phyloP scores from a whole-genome alignment of 768 basidiomycete genomes.

The Podaxis sp. region DNA sequence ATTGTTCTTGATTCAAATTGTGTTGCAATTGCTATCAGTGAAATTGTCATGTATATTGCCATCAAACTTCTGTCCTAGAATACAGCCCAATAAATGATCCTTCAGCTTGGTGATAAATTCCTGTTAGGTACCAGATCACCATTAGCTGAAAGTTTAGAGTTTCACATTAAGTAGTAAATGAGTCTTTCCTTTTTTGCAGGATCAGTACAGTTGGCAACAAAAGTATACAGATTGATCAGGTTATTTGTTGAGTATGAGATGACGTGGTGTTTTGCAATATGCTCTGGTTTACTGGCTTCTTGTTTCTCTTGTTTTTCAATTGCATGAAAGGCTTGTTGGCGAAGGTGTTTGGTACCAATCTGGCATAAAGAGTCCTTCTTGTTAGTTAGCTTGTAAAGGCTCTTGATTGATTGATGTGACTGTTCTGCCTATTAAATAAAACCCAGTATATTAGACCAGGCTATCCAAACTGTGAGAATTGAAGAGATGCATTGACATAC shows the following conservation, averaged over 20 bases:
- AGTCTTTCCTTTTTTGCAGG: not conserved
- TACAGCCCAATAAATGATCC: constrained; percentile 32
- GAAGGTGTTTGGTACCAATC: not conserved
- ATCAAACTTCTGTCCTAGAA: constrained; percentile 19
- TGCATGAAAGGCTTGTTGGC: not conserved
- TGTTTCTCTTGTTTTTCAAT: not conserved
- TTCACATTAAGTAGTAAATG: not conserved
- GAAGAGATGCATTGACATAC: not conserved
- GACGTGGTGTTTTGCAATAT: not conserved
- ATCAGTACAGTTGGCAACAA: not conserved
- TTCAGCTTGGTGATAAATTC: constrained; percentile 33
- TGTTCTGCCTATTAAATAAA: not conserved
- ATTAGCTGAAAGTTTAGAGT: too few species aligned
- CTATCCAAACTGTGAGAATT: too few species aligned
- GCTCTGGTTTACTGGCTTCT: not conserved
- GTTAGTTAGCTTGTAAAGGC: not conserved
- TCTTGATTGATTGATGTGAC: not conserved
- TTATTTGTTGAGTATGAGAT: not conserved
- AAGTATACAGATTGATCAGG: not conserved
- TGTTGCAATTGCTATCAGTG: constrained; percentile 7
- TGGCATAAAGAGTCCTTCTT: not conserved
- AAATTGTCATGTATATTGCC: constrained; percentile 12
- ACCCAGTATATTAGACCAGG: too few species aligned
- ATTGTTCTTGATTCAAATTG: constrained; percentile 13
- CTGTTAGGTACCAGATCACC: constrained; percentile 1